Base-by-base conservation (phyloP, 352 stramenopile genomes). In the Phytopythium aichiense region DNA sequence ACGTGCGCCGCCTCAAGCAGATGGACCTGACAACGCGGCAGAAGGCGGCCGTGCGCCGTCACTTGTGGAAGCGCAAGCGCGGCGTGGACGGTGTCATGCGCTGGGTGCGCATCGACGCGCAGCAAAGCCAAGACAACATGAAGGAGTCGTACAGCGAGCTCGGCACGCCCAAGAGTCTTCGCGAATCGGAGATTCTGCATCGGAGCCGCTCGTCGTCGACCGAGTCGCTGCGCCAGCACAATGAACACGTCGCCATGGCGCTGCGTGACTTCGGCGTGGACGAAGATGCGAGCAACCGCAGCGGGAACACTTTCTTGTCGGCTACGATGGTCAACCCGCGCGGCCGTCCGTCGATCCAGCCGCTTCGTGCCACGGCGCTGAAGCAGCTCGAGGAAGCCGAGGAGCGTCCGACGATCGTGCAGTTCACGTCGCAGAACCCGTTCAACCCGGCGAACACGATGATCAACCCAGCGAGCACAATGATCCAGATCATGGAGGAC, bases 11-110 rank as follows among this genome's bases (percentile, higher is more conserved):
- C 9, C 80, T 94, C 53, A 92, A 94, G 74, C 84, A 93, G 54
- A 92, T 93, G 84, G 79, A 94, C 50, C 72, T 94, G 30, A 92
- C 83, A 11, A 79, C 83, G 15, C 73, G 85, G 9, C 85, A 94
- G 52, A 94, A 92, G 58, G 85, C 83, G 1, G 85, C 83, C 1
- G 79, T 92, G 69, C 77, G 85, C 4, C 77, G 85, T 9, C 83
- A 92, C 45, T 64, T 94, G 37, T 94, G 85, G 85, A 77, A 82
- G 63, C 69, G 85, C 23, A 90, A 92, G 59, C 75, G 81, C 8
- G 83, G 83, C 18, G 70, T 74, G 43, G 85, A 94, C 58, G 85
- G 85, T 31, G 63, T 81, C 45, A 86, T 94, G 76, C 81, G 81
- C 28, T 94, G 85, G 85, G 77, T 92, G 55, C 77, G 84, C 38